Evolutionary conservation across 768 basidiomycete genomes (phyloP).

Genomic region (Leccinum boreale): DNA sequence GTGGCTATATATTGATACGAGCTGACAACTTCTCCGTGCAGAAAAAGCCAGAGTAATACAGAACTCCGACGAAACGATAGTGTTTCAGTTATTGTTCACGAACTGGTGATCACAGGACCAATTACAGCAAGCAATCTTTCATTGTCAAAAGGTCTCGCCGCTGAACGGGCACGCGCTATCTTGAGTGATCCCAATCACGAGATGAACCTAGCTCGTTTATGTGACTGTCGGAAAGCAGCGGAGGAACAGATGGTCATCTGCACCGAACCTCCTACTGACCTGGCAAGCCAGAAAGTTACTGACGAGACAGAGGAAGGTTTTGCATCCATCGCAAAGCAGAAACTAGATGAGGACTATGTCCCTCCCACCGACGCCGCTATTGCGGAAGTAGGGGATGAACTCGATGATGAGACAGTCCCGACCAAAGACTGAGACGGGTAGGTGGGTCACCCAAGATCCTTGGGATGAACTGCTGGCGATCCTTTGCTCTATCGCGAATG

Average conservation of each 20-base stretch:
- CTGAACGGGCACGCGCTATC: conserved; percentile 56
- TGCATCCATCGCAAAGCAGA: conserved; percentile 39
- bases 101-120: conserved; percentile 52
- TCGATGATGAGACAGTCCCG: conserved; percentile 13
- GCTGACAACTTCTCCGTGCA: conserved; percentile 12
- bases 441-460: conserved; percentile 16
- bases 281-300: conserved; percentile 23
- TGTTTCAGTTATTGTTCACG: conserved; percentile 60
- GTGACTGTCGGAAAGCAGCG: conserved; percentile 35
- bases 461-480: conserved; percentile 33
- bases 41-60: conserved; percentile 43
- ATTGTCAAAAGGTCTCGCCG: conserved; percentile 66
- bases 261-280: conserved; percentile 17
- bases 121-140: conserved; percentile 53
- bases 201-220: conserved; percentile 41
- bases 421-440: conserved; percentile 3
- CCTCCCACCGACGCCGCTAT: conserved; percentile 5
- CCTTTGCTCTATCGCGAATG: conserved; percentile 31
- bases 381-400: conserved; percentile 21
- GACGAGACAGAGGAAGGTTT: conserved; percentile 53
- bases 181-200: conserved; percentile 47
- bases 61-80: conserved; percentile 47
- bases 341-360: conserved; percentile 24
- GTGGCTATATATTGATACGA: neutral
- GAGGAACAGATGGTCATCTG: conserved; percentile 14